Evolutionary conservation across 2,329 filamentous ascomycete species (phyloP).

Genomic region (Sporothrix luriei): DNA sequence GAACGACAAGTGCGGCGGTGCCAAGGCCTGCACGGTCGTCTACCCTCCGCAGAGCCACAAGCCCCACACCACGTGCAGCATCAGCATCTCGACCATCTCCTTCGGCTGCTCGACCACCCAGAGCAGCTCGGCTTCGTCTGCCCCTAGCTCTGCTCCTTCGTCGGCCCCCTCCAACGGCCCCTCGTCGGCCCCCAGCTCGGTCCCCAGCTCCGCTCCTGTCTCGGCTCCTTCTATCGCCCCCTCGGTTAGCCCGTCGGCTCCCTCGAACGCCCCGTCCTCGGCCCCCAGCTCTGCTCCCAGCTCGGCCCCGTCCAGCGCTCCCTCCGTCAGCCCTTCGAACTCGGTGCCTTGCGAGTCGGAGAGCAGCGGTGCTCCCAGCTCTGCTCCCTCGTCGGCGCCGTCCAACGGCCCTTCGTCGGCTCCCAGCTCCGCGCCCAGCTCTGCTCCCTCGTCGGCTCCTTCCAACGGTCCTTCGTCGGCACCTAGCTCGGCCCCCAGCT

Average conservation of each 20-base stretch:
- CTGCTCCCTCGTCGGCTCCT: slow-evolving; percentile 23
- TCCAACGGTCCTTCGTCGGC: neutral
- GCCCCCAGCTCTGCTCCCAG: slow-evolving; percentile 6
- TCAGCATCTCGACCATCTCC: slow-evolving; percentile 72
- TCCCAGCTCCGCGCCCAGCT: slow-evolving; percentile 24
- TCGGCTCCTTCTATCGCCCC: too few species aligned
- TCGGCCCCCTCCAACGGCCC: neutral
- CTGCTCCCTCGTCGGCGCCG: neutral
- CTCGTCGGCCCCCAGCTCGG: neutral
- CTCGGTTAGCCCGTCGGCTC: too few species aligned
- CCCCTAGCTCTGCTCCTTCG: neutral
- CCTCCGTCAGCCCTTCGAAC: neutral
- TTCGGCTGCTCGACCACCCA: slow-evolving; percentile 65
- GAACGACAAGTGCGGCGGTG: slow-evolving; percentile 92
- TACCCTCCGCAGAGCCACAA: slow-evolving; percentile 62
- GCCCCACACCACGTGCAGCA: slow-evolving; percentile 62
- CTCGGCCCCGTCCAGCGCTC: neutral
- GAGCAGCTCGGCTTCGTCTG: slow-evolving; percentile 6
- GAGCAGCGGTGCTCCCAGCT: neutral
- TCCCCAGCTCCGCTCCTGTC: too few species aligned
- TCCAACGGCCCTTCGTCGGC: too few species aligned
- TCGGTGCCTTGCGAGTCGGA: neutral
- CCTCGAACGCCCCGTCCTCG: slow-evolving; percentile 21
- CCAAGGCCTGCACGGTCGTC: slow-evolving; percentile 75
- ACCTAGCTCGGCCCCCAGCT: neutral